Conservation (phyloP, 164 flowering plant species). For the Liriodendron chinense region DNA sequence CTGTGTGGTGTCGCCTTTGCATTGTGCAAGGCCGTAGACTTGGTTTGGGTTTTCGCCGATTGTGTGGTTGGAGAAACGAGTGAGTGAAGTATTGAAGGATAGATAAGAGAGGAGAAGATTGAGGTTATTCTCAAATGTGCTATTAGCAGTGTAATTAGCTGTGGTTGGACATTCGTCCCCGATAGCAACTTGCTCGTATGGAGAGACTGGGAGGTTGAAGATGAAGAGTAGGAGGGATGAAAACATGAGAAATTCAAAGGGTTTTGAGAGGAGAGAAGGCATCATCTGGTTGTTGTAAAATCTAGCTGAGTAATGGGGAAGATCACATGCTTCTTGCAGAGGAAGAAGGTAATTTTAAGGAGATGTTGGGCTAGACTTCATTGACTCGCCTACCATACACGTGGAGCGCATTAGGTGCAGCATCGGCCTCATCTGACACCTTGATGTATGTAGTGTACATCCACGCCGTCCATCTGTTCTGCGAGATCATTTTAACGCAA, state of each 20-base stretch:
- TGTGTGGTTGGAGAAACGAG: conserved; percentile 3
- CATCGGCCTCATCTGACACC: too few relatives aligned
- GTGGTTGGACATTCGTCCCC: too few relatives aligned
- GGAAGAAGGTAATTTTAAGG: too few relatives aligned
- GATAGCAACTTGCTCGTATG: neutral
- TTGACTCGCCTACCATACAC: too few relatives aligned
- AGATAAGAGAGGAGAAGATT: conserved; percentile 8
- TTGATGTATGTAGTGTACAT: too few relatives aligned
- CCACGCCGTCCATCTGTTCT: too few relatives aligned
- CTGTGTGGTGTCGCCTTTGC: neutral
- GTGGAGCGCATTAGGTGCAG: too few relatives aligned
- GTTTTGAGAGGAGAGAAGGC: neutral
- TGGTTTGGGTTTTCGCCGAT: neutral
- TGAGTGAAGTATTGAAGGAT: neutral
- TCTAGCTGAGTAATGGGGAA: too few relatives aligned
- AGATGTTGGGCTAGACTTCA: too few relatives aligned
- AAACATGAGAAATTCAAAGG: neutral
- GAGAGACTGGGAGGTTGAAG: neutral
- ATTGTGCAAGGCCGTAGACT: neutral
- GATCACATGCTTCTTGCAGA: too few relatives aligned
- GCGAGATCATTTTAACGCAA: too few relatives aligned
- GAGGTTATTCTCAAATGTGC: conserved; percentile 8
- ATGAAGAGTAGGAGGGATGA: neutral
- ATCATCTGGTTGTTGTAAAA: neutral
- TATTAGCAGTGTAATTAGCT: neutral